Conservation (phyloP, 108 stramenopile genomes). For the Halocafeteria seosinensis region DNA sequence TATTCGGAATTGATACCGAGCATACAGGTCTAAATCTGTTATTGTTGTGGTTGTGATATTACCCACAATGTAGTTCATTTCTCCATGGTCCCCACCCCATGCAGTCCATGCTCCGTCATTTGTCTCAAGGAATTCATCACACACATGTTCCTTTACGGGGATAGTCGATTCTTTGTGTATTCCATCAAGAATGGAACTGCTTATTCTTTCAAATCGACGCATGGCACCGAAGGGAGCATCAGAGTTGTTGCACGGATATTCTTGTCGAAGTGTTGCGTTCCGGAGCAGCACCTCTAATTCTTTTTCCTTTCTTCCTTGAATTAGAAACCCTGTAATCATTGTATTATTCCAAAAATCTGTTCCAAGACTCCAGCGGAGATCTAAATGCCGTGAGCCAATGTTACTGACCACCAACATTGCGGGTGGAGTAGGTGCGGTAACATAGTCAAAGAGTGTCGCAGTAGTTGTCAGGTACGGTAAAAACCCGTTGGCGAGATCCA, state of each 20-base stretch:
- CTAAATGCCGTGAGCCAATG: not conserved
- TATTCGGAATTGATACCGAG: constrained; percentile 28
- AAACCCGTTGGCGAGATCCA: not conserved
- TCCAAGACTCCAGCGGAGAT: not conserved
- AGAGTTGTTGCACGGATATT: not conserved
- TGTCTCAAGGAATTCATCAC: not conserved
- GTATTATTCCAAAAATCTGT: not conserved
- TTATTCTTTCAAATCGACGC: not conserved
- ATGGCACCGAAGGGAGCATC: not conserved
- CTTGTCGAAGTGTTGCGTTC: not conserved
- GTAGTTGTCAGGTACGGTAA: not conserved
- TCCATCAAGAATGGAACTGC: not conserved
- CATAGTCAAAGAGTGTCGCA: not conserved
- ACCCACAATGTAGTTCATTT: constrained; percentile 1
- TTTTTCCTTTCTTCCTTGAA: not conserved
- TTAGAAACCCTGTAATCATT: not conserved
- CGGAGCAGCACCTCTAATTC: not conserved
- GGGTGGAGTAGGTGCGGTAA: not conserved
- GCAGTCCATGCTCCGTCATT: not conserved
- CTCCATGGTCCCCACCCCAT: not conserved
- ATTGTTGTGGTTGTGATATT: constrained; percentile 47
- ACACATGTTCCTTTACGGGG: not conserved
- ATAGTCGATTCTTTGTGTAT: not conserved
- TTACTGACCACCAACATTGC: not conserved
- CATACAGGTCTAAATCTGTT: constrained; percentile 16